Base-by-base conservation (phyloP, 2,329 filamentous ascomycete genomes). In the Arachnomyces sp. region DNA sequence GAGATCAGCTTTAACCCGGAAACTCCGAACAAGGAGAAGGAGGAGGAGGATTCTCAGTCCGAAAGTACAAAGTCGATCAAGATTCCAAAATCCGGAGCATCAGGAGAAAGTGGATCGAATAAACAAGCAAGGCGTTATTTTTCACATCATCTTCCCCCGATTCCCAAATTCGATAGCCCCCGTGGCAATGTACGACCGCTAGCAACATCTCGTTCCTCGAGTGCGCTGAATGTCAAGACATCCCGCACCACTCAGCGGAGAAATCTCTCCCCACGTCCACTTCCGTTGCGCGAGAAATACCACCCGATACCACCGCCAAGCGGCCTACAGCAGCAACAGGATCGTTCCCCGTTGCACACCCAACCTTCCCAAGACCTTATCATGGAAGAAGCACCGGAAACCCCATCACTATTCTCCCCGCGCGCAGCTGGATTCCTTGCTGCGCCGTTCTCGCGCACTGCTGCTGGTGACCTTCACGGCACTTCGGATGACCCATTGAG, bases 361-460 rank as follows among this genome's bases (percentile, higher is more conserved):
- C 51, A 7, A 53, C 61, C 11, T 50, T 55, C 5, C 54, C 60
- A 62, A 42, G 60, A 64, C 43, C 45, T 63, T 4, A 62, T 64
- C 35, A 56, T 60, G 46, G 59, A 63, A 31, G 62, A 66, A 44
- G 48, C 54, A 8, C 61, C 65, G 4, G 51, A 57, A 18, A 57
- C 55, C 3, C 55, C 59, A 11, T 63, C 59, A 3, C 39, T 71
- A 7, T 64, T 71, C 38, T 71, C 68, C 2, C 68, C 68, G 2
- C 55, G 67, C 31, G 66, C 65, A 2, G 61, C 59, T 6, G 62
- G 63, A 31, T 71, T 70, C 41, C 51, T 66, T 45, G 55, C 61
- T 4, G 57, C 60, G 5, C 59, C 63, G 3, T 55, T 68, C 38
- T 56, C 60, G 4, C 56, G 57, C 13, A 55, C 55, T 9, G 46